Percentiles rank a stretch among this genome's conserved stretches.
Conservation (phyloP, 306 rosid species). For the Vigna nakashimae region DNA sequence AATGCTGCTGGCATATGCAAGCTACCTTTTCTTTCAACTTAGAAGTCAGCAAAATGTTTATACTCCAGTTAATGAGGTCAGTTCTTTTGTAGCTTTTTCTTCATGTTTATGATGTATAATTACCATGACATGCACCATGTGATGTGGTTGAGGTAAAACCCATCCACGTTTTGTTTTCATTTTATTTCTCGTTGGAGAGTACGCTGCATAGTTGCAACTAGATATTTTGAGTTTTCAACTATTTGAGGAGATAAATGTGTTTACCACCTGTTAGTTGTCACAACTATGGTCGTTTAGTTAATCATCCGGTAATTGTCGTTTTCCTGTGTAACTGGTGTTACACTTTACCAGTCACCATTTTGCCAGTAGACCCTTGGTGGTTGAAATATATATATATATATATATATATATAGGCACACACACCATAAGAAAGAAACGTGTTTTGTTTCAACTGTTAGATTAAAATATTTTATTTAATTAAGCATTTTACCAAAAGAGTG, state of each 20-base stretch:
- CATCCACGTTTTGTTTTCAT: background rate
- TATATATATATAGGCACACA: background rate
- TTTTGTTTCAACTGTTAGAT: conserved; percentile 23
- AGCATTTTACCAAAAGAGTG: background rate
- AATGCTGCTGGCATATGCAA: conserved; percentile 83
- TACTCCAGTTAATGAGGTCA: conserved; percentile 66
- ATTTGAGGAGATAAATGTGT: background rate
- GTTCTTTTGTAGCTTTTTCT: conserved; percentile 35
- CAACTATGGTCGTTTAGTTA: background rate
- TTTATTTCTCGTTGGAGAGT: background rate
- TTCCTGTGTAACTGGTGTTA: background rate
- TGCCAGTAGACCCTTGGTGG: background rate
- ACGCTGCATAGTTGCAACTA: background rate
- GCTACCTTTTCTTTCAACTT: conserved; percentile 91
- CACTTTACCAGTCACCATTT: conserved; percentile 18
- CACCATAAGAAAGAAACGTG: background rate
- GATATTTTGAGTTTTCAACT: conserved; percentile 6
- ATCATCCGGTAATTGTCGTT: background rate
- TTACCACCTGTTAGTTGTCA: background rate
- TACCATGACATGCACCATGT: background rate
- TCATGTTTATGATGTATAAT: conserved; percentile 12
- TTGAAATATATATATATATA: background rate
- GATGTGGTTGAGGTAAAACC: conserved; percentile 12
- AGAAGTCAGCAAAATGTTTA: conserved; percentile 67
- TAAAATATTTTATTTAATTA: conserved; percentile 5